Conservation (phyloP, 2,329 filamentous ascomycete species). For the Alternaria sp. region DNA sequence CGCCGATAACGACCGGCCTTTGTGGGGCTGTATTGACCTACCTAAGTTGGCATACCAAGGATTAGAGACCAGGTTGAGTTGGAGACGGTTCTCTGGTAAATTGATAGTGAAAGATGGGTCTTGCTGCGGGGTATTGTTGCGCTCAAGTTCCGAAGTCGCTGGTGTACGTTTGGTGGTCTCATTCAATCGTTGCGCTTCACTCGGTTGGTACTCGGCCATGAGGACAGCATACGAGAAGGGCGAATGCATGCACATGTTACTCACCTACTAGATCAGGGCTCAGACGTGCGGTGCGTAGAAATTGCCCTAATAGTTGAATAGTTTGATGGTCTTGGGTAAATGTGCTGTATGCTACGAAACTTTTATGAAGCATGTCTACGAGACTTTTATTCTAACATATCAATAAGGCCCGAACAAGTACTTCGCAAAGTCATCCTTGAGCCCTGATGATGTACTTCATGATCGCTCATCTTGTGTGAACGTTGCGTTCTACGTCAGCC, state of each 20-base stretch:
- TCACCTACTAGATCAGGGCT: too few relatives aligned
- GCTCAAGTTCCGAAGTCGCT: background rate
- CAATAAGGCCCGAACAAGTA: background rate
- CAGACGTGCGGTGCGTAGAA: too few relatives aligned
- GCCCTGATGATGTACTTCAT: background rate
- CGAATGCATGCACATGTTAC: background rate
- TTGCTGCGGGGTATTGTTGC: background rate
- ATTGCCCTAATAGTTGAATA: too few relatives aligned
- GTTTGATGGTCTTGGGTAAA: too few relatives aligned
- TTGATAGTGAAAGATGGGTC: background rate
- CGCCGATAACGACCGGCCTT: conserved; percentile 10
- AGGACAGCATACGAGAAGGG: background rate
- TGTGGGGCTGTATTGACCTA: conserved; percentile 4
- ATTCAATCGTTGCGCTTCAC: background rate
- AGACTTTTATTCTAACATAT: too few relatives aligned
- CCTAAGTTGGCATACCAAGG: background rate
- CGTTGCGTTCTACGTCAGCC: background rate
- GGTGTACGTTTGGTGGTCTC: accelerated
- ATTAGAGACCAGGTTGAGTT: background rate
- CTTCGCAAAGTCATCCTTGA: background rate
- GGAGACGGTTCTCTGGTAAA: background rate
- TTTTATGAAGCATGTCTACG: background rate
- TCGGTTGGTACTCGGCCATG: background rate
- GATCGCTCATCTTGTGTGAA: background rate
- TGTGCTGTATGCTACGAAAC: too few relatives aligned